These are phyloP conservation scores for Fusarium subtropicale DNA, from an alignment of 2,329 filamentous ascomycete species.

Conservation along the genomic window DNA sequence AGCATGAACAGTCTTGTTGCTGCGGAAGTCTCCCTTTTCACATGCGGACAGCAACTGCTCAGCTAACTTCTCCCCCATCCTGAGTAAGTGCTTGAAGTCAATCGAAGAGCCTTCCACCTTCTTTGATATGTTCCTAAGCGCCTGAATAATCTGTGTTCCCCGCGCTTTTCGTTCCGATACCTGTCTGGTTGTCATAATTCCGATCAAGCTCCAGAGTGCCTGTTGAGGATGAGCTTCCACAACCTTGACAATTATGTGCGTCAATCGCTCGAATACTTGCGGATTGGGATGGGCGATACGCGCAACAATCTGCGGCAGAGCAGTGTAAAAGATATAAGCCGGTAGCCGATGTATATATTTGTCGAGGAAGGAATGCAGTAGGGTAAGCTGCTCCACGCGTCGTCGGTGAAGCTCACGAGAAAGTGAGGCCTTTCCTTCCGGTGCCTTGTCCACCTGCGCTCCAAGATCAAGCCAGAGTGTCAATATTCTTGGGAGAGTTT, in stretches of 20 bases:
- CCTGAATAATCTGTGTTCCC: conserved; percentile 64
- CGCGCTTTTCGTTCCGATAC: conserved; percentile 70
- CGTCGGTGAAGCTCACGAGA: conserved; percentile 64
- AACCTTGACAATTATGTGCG: conserved; percentile 86
- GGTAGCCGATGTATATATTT: conserved; percentile 82
- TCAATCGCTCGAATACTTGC: conserved; percentile 80
- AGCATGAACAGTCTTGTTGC: conserved; percentile 73
- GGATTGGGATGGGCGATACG: conserved; percentile 88
- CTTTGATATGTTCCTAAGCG: conserved; percentile 60
- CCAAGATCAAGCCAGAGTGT: conserved; percentile 96
- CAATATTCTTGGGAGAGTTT: conserved; percentile 89
- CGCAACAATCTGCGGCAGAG: conserved; percentile 94
- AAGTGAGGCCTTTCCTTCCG: conserved; percentile 65
- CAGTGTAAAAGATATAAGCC: conserved; percentile 81
- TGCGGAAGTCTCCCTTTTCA: conserved; percentile 78
- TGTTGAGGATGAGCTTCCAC: conserved; percentile 89
- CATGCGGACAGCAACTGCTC: conserved; percentile 85
- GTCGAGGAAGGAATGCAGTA: conserved; percentile 78
- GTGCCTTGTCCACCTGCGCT: conserved; percentile 74
- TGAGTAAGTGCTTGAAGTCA: conserved; percentile 78
- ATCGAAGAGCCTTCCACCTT: conserved; percentile 63
- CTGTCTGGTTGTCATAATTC: conserved; percentile 84
- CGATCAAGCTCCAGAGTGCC: conserved; percentile 89
- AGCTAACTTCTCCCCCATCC: conserved; percentile 83
- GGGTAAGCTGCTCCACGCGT: conserved; percentile 73